These are phyloP conservation scores for Micractinium sp. DNA, from an alignment of 139 green algal genomes.

Conservation along the genomic window DNA sequence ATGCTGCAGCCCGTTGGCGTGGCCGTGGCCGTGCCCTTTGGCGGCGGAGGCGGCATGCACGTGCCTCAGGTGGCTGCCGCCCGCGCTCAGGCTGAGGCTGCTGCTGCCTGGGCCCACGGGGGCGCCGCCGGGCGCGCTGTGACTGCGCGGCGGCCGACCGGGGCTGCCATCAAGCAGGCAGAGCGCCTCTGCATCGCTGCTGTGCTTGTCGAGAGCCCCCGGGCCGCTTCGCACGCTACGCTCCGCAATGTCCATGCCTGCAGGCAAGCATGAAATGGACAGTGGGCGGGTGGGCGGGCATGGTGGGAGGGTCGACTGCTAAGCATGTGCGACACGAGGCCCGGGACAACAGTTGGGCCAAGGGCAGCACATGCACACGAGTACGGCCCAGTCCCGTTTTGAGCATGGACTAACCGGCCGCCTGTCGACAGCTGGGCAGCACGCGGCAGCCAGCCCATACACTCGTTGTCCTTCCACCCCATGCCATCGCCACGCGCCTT, in stretches of 20 bases:
- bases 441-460: no score
- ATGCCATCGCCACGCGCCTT: no score
- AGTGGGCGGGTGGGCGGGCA: no score
- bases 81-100: not conserved
- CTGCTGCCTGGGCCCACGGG: not conserved
- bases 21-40: not conserved
- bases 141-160: not conserved
- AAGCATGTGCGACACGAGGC: no score
- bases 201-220: slow-evolving; percentile 13
- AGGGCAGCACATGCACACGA: no score
- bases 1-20: not conserved
- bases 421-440: no score
- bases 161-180: not conserved
- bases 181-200: slow-evolving; percentile 11
- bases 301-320: no score
- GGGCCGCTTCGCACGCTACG: not conserved
- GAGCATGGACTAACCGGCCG: no score
- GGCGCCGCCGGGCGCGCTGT: not conserved
- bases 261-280: not conserved
- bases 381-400: no score
- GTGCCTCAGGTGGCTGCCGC: slow-evolving; percentile 2
- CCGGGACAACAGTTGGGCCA: no score
- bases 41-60: not conserved
- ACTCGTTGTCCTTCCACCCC: no score
- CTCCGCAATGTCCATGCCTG: slow-evolving; percentile 19